Evolutionary conservation across 805 yeast species (phyloP).

Genomic region (Candida glaebosa): DNA sequence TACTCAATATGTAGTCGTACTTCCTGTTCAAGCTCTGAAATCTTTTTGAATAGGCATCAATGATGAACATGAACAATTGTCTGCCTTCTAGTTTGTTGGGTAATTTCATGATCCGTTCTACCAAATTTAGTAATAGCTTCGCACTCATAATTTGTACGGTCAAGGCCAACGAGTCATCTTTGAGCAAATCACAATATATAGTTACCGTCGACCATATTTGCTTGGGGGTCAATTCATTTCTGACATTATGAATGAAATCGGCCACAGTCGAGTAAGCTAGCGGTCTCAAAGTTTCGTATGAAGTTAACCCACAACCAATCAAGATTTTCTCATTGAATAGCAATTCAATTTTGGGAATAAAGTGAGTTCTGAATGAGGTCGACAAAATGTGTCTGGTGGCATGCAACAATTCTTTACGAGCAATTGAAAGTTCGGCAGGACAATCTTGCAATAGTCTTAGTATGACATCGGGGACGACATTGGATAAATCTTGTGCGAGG

Average conservation of each 20-base stretch:
- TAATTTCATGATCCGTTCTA: constrained; percentile 80
- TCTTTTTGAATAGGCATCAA: constrained; percentile 83
- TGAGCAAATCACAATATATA: constrained; percentile 74
- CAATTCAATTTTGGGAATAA: constrained; percentile 80
- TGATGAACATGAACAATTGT: constrained; percentile 78
- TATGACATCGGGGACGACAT: constrained; percentile 81
- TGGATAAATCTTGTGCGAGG: constrained; percentile 37
- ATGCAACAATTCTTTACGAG: constrained; percentile 87
- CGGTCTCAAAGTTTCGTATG: constrained; percentile 85
- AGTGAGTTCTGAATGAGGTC: constrained; percentile 78
- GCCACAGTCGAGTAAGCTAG: constrained; percentile 94
- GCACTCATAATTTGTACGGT: constrained; percentile 98
- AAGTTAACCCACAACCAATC: constrained; percentile 90
- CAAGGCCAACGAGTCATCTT: constrained; percentile 77
- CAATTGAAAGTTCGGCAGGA: constrained; percentile 88
- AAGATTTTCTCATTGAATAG: constrained; percentile 83
- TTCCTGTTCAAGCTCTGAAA: constrained; percentile 73
- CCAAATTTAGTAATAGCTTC: constrained; percentile 77
- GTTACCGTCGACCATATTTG: constrained; percentile 87
- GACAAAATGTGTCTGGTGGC: constrained; percentile 94
- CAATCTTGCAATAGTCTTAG: constrained; percentile 88
- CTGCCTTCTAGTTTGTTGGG: constrained; percentile 80
- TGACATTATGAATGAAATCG: constrained; percentile 88
- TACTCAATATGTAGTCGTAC: constrained; percentile 59
- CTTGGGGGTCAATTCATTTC: constrained; percentile 73